Conservation (phyloP, 2,329 filamentous ascomycete species). For the Colletotrichum sp. region DNA sequence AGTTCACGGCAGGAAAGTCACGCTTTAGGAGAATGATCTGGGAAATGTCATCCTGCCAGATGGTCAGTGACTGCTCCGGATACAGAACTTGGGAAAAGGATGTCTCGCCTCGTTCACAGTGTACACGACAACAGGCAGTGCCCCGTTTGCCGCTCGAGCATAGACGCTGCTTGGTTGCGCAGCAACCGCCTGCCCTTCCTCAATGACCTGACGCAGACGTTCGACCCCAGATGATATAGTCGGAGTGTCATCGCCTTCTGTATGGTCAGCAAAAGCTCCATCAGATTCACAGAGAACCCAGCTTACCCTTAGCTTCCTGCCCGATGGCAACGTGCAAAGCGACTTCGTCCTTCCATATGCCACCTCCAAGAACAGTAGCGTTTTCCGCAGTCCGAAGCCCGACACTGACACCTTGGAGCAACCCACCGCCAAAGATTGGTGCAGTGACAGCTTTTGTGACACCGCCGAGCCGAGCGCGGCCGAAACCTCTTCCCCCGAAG, state of each 20-base stretch:
- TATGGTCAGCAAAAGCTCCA: neutral
- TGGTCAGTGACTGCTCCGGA: neutral
- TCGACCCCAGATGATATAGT: neutral
- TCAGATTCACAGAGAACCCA: fast-evolving
- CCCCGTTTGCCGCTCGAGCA: neutral
- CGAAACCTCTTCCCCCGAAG: constrained; percentile 44
- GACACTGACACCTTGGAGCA: constrained; percentile 43
- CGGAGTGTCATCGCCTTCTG: neutral
- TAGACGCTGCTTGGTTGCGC: neutral
- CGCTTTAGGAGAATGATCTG: constrained; percentile 42
- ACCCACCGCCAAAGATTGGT: constrained; percentile 32
- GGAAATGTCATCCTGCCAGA: constrained; percentile 39
- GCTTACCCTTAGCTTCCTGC: constrained; percentile 30
- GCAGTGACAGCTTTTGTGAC: constrained; percentile 46
- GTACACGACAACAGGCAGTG: neutral
- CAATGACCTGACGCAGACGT: neutral
- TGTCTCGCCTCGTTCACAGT: neutral
- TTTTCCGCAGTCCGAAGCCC: constrained; percentile 42
- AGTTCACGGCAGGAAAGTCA: constrained; percentile 33
- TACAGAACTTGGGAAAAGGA: neutral
- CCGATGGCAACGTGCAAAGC: constrained; percentile 45
- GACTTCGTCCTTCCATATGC: constrained; percentile 45
- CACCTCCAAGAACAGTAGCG: constrained; percentile 41
- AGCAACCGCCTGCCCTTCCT: neutral
- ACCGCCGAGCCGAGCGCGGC: constrained; percentile 45